phyloP scores from a whole-genome alignment of 345 rosid species.

The Lepidium africanum region DNA sequence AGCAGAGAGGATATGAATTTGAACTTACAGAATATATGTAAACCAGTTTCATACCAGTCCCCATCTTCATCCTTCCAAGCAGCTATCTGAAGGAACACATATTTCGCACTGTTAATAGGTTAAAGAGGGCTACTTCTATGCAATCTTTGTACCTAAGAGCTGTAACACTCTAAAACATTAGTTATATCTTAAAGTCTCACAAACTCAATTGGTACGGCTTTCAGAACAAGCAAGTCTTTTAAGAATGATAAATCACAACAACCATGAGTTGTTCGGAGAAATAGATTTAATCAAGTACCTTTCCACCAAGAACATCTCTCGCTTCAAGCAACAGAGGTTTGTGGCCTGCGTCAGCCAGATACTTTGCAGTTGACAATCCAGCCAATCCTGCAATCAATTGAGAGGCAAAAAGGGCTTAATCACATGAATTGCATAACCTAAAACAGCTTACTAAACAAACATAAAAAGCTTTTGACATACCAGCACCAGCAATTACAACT shows the following conservation, averaged over 20 bases:
- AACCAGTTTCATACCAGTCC: constrained; percentile 91
- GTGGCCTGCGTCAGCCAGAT: constrained; percentile 95
- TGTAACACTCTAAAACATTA: background rate
- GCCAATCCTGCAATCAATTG: constrained; percentile 61
- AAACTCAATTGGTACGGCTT: background rate
- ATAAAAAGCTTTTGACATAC: constrained; percentile 24
- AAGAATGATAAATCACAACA: background rate
- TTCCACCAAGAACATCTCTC: constrained; percentile 95
- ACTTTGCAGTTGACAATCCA: constrained; percentile 89
- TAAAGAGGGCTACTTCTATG: background rate
- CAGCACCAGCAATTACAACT: constrained; percentile 89
- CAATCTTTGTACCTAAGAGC: background rate
- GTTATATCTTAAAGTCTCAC: background rate
- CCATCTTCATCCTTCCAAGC: constrained; percentile 96
- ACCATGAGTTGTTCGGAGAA: background rate
- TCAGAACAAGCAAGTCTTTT: background rate
- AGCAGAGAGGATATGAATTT: background rate
- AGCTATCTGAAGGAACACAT: constrained; percentile 50
- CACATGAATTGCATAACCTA: background rate
- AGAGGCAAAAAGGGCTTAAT: background rate
- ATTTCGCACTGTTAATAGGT: background rate
- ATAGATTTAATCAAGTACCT: constrained; percentile 42
- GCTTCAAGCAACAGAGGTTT: constrained; percentile 75
- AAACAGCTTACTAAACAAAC: background rate
- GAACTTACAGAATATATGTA: constrained; percentile 92